phyloP scores from a whole-genome alignment of 1,284 basidiomycete species.

The Trichosporon faecale region DNA sequence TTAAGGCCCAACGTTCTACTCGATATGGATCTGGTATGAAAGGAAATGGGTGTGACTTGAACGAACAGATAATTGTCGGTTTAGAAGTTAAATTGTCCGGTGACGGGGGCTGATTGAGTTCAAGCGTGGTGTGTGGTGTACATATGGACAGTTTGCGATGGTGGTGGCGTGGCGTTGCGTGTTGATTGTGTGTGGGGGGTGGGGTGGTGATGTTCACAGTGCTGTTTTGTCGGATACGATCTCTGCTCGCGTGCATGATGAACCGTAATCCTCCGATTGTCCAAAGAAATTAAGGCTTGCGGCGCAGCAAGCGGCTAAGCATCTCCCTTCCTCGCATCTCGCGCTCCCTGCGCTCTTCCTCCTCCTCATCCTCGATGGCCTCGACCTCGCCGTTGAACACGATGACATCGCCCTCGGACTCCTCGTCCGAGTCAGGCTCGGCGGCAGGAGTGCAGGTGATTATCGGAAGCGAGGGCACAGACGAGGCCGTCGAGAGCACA shows the following conservation, averaged over 20 bases:
- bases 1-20: conserved; percentile 7
- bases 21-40: conserved; percentile 8
- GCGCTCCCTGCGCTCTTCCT: conserved; percentile 34
- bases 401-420: conserved; percentile 29
- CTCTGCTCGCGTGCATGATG: background rate
- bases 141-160: conserved; percentile 3
- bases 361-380: conserved; percentile 29
- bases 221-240: background rate
- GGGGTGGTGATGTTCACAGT: conserved; percentile 7
- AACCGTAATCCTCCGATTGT: background rate
- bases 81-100: conserved; percentile 5
- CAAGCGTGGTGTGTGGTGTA: conserved; percentile 1
- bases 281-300: conserved; percentile 12
- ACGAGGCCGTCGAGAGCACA: conserved; percentile 31
- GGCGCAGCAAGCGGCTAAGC: conserved; percentile 18
- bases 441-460: conserved; percentile 50
- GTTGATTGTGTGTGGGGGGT: background rate
- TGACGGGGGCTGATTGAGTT: background rate
- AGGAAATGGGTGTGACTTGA: conserved; percentile 10
- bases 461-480: conserved; percentile 40
- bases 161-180: background rate
- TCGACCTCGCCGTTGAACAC: conserved; percentile 26
- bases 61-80: conserved; percentile 4
- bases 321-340: conserved; percentile 33
- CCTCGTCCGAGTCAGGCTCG: conserved; percentile 46